phyloP scores from a whole-genome alignment of 2,329 filamentous ascomycete species.

The Pseudocercospora fuligena region DNA sequence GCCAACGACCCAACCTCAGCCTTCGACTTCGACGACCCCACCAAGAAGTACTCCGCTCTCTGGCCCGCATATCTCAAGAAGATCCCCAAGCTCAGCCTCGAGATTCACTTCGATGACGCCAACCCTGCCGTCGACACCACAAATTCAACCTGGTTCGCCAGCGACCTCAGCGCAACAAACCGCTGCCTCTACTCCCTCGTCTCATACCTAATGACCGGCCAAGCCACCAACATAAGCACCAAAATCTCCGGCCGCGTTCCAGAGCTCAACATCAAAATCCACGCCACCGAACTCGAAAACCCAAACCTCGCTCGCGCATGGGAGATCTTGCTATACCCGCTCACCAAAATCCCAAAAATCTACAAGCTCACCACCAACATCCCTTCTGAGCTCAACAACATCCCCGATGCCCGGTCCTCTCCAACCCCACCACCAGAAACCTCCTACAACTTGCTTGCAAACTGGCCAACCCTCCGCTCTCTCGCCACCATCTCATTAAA shows the following conservation, averaged over 20 bases:
- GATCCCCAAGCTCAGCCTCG: neutral
- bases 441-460: neutral
- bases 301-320: neutral
- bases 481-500: neutral
- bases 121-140: neutral
- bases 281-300: neutral
- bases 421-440: neutral
- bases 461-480: neutral
- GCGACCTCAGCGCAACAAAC: neutral
- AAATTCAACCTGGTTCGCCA: neutral
- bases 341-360: constrained; percentile 1
- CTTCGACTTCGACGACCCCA: neutral
- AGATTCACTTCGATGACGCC: neutral
- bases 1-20: neutral
- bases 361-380: neutral
- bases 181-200: neutral
- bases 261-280: neutral
- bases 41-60: neutral
- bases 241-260: neutral
- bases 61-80: neutral
- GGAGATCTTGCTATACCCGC: neutral
- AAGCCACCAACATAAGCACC: neutral
- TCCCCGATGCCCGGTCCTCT: neutral
- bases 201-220: neutral
- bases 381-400: neutral